Evolutionary conservation across 306 rosid species (phyloP).

Genomic region (Bauhinia variegata): DNA sequence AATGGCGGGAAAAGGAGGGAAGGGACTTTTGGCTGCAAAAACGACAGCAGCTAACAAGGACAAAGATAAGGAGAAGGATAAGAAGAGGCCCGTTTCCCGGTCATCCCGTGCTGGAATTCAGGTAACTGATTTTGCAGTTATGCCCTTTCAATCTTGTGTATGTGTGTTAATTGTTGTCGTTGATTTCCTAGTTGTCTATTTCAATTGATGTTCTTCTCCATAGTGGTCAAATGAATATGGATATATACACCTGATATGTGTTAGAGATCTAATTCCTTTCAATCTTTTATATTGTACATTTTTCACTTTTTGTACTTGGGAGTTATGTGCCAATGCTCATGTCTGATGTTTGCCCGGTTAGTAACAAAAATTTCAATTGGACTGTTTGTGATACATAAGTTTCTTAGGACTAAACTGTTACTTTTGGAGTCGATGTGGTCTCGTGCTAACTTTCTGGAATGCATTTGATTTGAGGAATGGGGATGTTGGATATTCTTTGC

Average conservation of each 20-base stretch:
- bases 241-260: no score
- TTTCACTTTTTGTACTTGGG: no score
- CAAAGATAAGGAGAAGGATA: slow-evolving; percentile 82
- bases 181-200: no score
- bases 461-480: not conserved
- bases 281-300: no score
- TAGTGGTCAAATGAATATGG: not conserved
- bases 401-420: no score
- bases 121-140: slow-evolving; percentile 37
- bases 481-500: no score
- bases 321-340: not conserved
- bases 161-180: not conserved
- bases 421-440: not conserved
- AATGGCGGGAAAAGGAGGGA: slow-evolving; percentile 98
- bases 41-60: slow-evolving; percentile 89
- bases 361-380: not conserved
- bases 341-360: not conserved
- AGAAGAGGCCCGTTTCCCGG: slow-evolving; percentile 84
- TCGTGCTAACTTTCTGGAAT: not conserved
- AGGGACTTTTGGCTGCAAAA: slow-evolving; percentile 89
- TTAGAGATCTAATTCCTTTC: not conserved
- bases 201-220: no score
- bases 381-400: no score
- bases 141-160: not conserved
- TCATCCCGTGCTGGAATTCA: slow-evolving; percentile 98